Base-by-base conservation (phyloP, 495 filamentous ascomycete species). In the Neurospora sp. region DNA sequence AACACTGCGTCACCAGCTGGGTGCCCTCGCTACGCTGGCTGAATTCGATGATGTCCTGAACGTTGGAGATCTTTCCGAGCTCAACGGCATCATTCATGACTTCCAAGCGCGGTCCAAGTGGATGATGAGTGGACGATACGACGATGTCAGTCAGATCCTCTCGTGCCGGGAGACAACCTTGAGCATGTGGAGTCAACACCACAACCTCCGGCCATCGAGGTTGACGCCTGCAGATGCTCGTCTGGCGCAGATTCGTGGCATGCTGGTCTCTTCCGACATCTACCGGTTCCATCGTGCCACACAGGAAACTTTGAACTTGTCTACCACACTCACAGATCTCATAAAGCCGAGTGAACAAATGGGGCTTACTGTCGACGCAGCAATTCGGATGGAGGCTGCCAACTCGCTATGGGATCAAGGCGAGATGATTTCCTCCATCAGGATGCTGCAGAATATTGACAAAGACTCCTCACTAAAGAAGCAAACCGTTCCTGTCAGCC, bases 351-450 rank as follows among this genome's bases (percentile, higher is more conserved):
- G 90, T 75, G 85, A 87, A 75, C 82, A 87, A 0, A 79, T 92
- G 70, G 93, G 92, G 0, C 82, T 97, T n/a, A 87, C 90, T 74
- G 88, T 97, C 69, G 90, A 91, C 74, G 92, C 89, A 5, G 90
- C 89, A 42, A 88, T 92, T 34, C 88, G 88, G 73, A 86, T 93
- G 62, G 96, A 98, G 80, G 87, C 90, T 28, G 94, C 96, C 10
- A 92, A 92, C 75, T 93, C 97, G 48, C 83, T 99, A 17, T 99
- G 96, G 96, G 94, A 95, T 71, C 92, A 97, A 78, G 95, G 93
- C 19, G 95, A 98, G 79, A 92, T 92, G 86, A 88, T 90, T n/a
- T 88, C 94, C 4, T 97, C 96, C 1, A 97, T 99, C 69, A 86
- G 89, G 48, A 94, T 98, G 86, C 89, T 98, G 37, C 90, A 94